Base-by-base conservation (phyloP, 202 grass and related monocot species). In the Panicum virgatum region DNA sequence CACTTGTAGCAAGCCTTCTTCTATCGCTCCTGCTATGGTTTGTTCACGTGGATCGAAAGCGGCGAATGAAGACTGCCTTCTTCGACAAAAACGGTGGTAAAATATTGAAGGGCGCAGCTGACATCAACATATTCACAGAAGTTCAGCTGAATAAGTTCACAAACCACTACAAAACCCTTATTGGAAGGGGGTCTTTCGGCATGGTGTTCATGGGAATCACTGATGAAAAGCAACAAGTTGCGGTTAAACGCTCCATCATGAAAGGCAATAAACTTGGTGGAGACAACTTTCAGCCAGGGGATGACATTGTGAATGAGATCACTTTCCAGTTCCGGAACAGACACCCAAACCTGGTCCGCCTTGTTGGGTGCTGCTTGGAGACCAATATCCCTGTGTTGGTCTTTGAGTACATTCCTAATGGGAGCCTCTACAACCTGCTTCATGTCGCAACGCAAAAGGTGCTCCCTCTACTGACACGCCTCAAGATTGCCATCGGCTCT, bases 351-450 rank as follows among this genome's bases (percentile, higher is more conserved):
- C 6, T 82, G 0, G 54, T 82, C 4, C 36, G 65, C 0, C 78
- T 80, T 7, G 9, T 81, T 1, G 66, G 80, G 0, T 82, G 80
- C 14, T 82, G 80, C 29, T 4, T 82, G 1, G 40, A 82, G 54
- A 72, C 67, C 1, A 27, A 72, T 0, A n/a, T 72, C 18, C 79
- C 79, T 1, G 61, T 37, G 67, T 27, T 82, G 0, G 80, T 82
- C 0, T 73, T 48, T 0, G 80, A 82, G 56, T 82, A 26, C 5
- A 5, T 73, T 9, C 14, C 68, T 9, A 51, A 64, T 0, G 80
- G 68, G 0, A 82, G 30, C 68, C 44, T 82, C 7, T 2, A 81
- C 4, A 8, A 47, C 1, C 39, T 71, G 11, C 79, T 81, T 0
- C 79, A 81, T 6, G 66, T 46, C 0, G 9, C 40, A 43, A 43